Percentiles rank a stretch among this genome's conserved stretches.
These are phyloP conservation scores for Exophiala spinifera DNA, from an alignment of 2,329 filamentous ascomycete genomes.

Conservation along the genomic window DNA sequence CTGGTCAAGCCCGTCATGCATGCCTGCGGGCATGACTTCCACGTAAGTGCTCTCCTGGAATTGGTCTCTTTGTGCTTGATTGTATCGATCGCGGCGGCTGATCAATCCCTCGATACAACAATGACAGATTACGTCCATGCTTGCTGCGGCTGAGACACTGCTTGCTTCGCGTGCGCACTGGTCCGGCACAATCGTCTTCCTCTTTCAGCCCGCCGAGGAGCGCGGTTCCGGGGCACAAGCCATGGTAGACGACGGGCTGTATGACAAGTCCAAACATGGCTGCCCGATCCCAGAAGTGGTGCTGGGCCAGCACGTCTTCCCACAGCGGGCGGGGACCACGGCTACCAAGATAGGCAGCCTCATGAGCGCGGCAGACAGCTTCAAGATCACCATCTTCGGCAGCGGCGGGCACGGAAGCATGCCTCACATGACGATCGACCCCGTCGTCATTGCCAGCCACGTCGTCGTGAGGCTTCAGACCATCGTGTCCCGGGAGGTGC, in stretches of 20 bases:
- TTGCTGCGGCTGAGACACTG: conserved; percentile 54
- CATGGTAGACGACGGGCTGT: conserved; percentile 61
- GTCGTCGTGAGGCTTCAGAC: conserved; percentile 58
- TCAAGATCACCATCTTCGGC: conserved; percentile 56
- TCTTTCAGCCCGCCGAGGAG: conserved; percentile 69
- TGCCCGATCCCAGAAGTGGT: conserved; percentile 55
- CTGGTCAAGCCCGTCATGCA: conserved; percentile 58
- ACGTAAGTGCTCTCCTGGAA: conserved; percentile 29
- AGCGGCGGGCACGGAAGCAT: conserved; percentile 57
- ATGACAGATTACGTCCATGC: conserved; percentile 47
- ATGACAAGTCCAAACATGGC: conserved; percentile 33
- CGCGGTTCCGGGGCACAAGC: conserved; percentile 59
- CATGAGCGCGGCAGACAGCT: conserved; percentile 45
- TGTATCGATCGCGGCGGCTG: no score
- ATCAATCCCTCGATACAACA: no score
- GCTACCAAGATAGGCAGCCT: conserved; percentile 39
- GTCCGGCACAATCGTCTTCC: conserved; percentile 60
- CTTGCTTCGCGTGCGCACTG: conserved; percentile 47
- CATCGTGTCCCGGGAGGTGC: conserved; percentile 56
- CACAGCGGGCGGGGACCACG: conserved; percentile 41
- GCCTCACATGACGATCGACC: conserved; percentile 57
- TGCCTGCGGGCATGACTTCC: conserved; percentile 60
- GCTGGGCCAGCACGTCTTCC: conserved; percentile 58
- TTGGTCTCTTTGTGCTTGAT: no score
- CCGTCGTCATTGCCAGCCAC: conserved; percentile 56